Evolutionary conservation across 768 basidiomycete genomes (phyloP), one percentile per base, ranked within the genome.

Genomic region (Tylopilus felleus): DNA sequence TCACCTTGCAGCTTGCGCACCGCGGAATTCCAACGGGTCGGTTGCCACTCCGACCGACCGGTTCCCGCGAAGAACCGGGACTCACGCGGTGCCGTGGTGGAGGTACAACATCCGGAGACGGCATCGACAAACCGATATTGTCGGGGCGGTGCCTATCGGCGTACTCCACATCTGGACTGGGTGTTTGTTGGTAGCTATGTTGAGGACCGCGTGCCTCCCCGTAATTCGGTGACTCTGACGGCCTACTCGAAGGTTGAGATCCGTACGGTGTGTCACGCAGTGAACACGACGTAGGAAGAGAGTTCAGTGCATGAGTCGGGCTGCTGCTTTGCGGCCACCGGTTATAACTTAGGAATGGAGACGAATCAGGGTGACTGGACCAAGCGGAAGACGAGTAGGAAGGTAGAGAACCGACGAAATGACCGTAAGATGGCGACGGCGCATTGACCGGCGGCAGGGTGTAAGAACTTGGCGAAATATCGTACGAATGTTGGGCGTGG

Each of bases 1-100:
- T 90, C 12, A 79, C 85, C 71, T 85, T 88, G 72, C 92, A 94
- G 66, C 87, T 90, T 21, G 83, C 80, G 70, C 91, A 94, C 61
- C 80, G 80, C 53, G 79, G 67, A 17, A 93, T 75, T 1, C 91
- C 91, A 49, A 78, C 76, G 0, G 91, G 90, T 21, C 90, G 80
- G 60, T 86, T 89, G 19, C 85, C 61, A 19, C 45, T 59, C 22
- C 76, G 73, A 28, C 75, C 69, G 43, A 74, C 73, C 23, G 75
- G 71, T 43, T 83, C 84, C 51, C 80, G 75, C 41, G 71, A 62
- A 17, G 78, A 73, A 49, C 74, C 74, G 44, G 83, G 82, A 58
- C 81, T 71, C n/a, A 80, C 73, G 55, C 80, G 77, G 59, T 80
- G 80, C 61, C 75, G 76, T 57, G 82, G 78, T 53, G 78, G 83